These are phyloP conservation scores for Urochloa ruziziensis DNA, from an alignment of 176 grass and related monocot species.

Conservation along the genomic window DNA sequence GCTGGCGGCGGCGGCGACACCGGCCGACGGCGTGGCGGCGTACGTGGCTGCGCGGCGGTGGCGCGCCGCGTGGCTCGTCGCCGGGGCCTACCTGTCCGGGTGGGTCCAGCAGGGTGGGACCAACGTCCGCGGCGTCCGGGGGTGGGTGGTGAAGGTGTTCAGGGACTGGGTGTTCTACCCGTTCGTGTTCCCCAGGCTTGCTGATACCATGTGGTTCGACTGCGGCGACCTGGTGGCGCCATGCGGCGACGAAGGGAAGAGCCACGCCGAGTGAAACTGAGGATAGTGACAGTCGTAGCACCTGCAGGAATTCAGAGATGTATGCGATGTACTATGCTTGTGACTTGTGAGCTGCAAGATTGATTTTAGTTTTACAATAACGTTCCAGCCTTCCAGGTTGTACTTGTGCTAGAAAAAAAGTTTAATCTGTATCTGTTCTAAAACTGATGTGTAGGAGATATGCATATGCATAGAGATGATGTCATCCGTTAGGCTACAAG, in stretches of 20 bases:
- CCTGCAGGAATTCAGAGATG: too few species aligned
- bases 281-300: too few species aligned
- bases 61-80: slow-evolving; percentile 44
- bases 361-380: neutral
- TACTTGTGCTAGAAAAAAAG: neutral
- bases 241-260: neutral
- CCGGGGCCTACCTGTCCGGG: slow-evolving; percentile 27
- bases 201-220: slow-evolving; percentile 24
- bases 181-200: slow-evolving; percentile 46
- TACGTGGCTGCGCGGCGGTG: slow-evolving; percentile 27
- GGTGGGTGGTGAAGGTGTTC: slow-evolving; percentile 27
- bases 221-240: slow-evolving; percentile 38
- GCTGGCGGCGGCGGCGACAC: neutral
- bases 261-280: neutral
- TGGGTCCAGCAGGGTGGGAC: slow-evolving; percentile 53
- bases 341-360: too few species aligned
- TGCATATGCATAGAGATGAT: neutral
- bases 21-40: slow-evolving; percentile 1
- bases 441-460: neutral
- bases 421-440: neutral
- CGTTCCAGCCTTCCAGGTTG: neutral
- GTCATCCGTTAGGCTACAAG: neutral
- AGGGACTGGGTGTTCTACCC: slow-evolving; percentile 50
- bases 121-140: slow-evolving; percentile 16
- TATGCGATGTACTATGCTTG: too few species aligned